Evolutionary conservation across 768 basidiomycete genomes (phyloP).

Genomic region (Amanita jacksonii): DNA sequence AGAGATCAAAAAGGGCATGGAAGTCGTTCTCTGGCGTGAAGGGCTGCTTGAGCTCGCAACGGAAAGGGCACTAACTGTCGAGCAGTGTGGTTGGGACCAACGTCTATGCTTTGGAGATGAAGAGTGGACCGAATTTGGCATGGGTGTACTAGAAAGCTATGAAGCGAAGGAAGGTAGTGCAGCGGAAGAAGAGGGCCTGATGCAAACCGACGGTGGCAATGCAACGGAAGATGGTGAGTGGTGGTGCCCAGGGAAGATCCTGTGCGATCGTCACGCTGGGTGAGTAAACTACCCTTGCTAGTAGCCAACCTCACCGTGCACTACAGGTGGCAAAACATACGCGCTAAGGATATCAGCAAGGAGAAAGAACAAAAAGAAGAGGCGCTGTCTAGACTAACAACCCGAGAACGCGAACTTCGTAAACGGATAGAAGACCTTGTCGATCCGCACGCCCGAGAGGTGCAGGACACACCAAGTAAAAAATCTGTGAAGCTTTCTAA

Average conservation of each 20-base stretch:
- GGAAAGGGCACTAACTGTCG: conserved; percentile 52
- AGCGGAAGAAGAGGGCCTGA: conserved; percentile 30
- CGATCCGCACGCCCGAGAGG: conserved; percentile 34
- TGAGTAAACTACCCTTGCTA: conserved; percentile 21
- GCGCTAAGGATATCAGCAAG: conserved; percentile 58
- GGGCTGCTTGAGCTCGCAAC: conserved; percentile 56
- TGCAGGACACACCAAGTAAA: conserved; percentile 22
- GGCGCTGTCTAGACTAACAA: conserved; percentile 54
- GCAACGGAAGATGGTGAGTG: conserved; percentile 41
- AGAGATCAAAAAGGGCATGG: conserved; percentile 57
- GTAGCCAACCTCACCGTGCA: conserved; percentile 6
- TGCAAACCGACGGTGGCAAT: conserved; percentile 30
- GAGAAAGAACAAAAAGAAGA: conserved; percentile 73
- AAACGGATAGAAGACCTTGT: conserved; percentile 68
- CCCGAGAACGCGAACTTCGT: conserved; percentile 69
- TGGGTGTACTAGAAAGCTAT: conserved; percentile 62
- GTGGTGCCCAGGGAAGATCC: conserved; percentile 73
- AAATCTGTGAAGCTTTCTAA: conserved; percentile 28
- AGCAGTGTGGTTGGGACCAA: conserved; percentile 85
- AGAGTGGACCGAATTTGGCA: conserved; percentile 64
- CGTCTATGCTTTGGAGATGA: conserved; percentile 77
- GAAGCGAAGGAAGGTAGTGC: conserved; percentile 34
- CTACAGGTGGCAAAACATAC: conserved; percentile 70
- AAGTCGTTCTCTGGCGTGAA: conserved; percentile 62
- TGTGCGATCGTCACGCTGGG: conserved; percentile 76